A percentile compares a stretch with the other conserved stretches of the same genome.
phyloP scores from a whole-genome alignment of 1,284 basidiomycete species.

The Ganoderma sinense region DNA sequence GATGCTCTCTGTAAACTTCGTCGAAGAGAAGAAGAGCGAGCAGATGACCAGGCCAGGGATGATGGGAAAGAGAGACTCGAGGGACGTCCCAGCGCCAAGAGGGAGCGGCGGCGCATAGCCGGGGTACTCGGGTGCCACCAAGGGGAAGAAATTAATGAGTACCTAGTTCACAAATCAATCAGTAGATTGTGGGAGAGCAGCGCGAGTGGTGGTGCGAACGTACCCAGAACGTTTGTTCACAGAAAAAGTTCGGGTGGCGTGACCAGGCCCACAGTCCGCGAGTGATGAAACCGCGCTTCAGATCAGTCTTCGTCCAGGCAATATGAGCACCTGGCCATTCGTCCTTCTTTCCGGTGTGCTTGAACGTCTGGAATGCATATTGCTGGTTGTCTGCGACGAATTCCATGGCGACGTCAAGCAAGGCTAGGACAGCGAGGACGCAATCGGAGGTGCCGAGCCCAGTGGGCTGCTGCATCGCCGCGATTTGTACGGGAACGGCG shows the following conservation, averaged over 20 bases:
- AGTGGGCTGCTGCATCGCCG: slow-evolving; percentile 60
- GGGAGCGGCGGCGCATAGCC: slow-evolving; percentile 38
- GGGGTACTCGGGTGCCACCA: slow-evolving; percentile 57
- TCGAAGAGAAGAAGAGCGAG: slow-evolving; percentile 77
- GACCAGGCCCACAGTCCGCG: slow-evolving; percentile 87
- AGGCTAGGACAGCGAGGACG: slow-evolving; percentile 63
- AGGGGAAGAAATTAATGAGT: slow-evolving; percentile 72
- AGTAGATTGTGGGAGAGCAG: not conserved
- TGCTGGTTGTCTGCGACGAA: slow-evolving; percentile 93
- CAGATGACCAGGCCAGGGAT: slow-evolving; percentile 66
- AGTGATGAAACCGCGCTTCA: slow-evolving; percentile 85
- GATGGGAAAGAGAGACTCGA: slow-evolving; percentile 46
- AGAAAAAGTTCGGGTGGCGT: slow-evolving; percentile 92
- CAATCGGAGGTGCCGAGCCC: slow-evolving; percentile 70
- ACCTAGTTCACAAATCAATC: slow-evolving; percentile 47
- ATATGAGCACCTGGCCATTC: slow-evolving; percentile 75
- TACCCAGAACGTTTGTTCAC: slow-evolving; percentile 92
- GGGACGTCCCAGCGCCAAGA: slow-evolving; percentile 39
- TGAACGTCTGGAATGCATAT: slow-evolving; percentile 84
- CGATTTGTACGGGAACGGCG: slow-evolving; percentile 64
- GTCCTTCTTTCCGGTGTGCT: slow-evolving; percentile 57
- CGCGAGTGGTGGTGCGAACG: slow-evolving; percentile 30
- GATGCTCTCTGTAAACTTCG: slow-evolving; percentile 83
- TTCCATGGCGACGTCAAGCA: slow-evolving; percentile 72
- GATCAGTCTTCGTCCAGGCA: slow-evolving; percentile 71